Conservation (phyloP, 352 stramenopile species). For the Globisporangium cylindrosporum region DNA sequence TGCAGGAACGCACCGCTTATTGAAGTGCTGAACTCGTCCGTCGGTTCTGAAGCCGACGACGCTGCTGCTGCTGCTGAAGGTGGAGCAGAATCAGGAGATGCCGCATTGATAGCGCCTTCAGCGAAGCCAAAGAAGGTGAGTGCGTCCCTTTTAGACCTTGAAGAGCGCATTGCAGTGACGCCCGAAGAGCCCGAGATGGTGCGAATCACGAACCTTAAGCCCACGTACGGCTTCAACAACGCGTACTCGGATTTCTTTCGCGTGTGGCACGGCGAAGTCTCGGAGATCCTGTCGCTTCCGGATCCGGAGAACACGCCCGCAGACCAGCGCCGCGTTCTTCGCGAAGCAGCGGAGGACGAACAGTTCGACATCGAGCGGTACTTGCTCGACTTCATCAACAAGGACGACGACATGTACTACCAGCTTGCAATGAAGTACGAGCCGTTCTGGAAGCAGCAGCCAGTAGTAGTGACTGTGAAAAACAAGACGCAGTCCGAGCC, state of each 20-base stretch:
- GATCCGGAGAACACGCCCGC: slow-evolving; percentile 82
- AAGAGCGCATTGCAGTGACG: slow-evolving; percentile 31
- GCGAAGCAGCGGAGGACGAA: slow-evolving; percentile 84
- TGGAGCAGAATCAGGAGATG: not conserved
- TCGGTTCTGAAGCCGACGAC: slow-evolving; percentile 13
- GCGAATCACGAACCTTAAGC: slow-evolving; percentile 43
- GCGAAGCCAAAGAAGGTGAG: slow-evolving; percentile 21
- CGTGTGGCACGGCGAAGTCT: slow-evolving; percentile 90
- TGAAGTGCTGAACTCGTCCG: slow-evolving; percentile 68
- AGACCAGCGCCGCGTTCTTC: slow-evolving; percentile 65
- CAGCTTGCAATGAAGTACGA: slow-evolving; percentile 84
- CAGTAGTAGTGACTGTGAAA: slow-evolving; percentile 19
- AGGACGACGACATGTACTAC: slow-evolving; percentile 93
- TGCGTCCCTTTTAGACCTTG: slow-evolving; percentile 53
- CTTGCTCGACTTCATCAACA: slow-evolving; percentile 91
- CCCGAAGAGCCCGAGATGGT: slow-evolving; percentile 20
- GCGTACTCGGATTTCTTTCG: slow-evolving; percentile 92
- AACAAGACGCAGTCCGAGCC: not conserved
- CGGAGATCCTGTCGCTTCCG: slow-evolving; percentile 92
- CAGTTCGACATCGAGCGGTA: slow-evolving; percentile 97
- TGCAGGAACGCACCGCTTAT: slow-evolving; percentile 65
- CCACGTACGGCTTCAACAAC: slow-evolving; percentile 94
- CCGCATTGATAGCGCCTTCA: not conserved
- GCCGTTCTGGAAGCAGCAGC: slow-evolving; percentile 85
- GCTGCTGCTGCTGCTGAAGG: slow-evolving; percentile 12